phyloP scores from a whole-genome alignment of 2,329 filamentous ascomycete species.

The Claviceps monticola region DNA sequence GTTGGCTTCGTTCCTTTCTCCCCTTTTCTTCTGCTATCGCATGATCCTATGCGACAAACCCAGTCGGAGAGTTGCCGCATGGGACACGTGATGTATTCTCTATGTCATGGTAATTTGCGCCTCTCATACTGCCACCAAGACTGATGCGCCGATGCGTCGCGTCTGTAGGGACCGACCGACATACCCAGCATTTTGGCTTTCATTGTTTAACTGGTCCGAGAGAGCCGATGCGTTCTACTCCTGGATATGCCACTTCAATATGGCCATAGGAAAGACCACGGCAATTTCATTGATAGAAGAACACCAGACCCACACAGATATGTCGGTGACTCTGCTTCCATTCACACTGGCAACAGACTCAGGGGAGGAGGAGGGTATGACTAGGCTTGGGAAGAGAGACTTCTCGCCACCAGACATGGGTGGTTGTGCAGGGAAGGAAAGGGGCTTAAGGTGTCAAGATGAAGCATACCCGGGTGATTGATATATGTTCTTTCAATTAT shows the following conservation, averaged over 20 bases:
- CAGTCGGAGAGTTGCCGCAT: constrained; percentile 2
- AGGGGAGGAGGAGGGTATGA: background rate
- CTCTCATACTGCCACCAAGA: background rate
- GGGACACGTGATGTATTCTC: constrained; percentile 7
- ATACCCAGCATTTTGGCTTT: background rate
- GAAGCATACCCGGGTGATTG: constrained; percentile 18
- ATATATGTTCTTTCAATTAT: constrained; percentile 14
- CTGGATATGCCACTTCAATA: constrained; percentile 1
- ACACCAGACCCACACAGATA: constrained; percentile 5
- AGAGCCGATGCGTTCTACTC: background rate
- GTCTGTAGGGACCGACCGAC: background rate
- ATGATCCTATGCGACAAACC: constrained; percentile 3
- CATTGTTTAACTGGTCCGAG: constrained; percentile 2
- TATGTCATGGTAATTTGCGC: constrained; percentile 3
- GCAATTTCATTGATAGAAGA: constrained; percentile 5
- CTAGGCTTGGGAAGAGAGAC: background rate
- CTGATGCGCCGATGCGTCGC: background rate
- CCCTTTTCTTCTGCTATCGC: background rate
- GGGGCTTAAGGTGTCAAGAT: constrained; percentile 11
- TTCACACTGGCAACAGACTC: constrained; percentile 6
- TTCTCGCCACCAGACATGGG: background rate
- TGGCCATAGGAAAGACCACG: constrained; percentile 2
- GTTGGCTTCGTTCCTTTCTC: background rate
- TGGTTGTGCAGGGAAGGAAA: constrained; percentile 7
- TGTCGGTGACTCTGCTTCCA: constrained; percentile 6